Conservation (phyloP, 768 basidiomycete genomes). For the Amylocystis lapponica region DNA sequence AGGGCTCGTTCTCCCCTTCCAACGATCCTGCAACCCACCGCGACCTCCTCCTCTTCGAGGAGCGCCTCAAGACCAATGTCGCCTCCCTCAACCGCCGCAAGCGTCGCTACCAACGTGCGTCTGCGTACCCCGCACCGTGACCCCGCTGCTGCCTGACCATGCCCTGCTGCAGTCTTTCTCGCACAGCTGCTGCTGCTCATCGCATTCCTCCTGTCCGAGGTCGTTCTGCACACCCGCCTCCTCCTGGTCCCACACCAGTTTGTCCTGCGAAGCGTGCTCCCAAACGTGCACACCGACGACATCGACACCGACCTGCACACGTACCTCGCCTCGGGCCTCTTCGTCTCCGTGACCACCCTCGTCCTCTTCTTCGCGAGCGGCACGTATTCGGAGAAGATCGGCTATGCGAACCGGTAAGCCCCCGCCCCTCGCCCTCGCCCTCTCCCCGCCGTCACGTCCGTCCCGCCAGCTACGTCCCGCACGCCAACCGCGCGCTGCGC, state of each 20-base stretch:
- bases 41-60: conserved; percentile 90
- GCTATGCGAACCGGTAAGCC: conserved; percentile 91
- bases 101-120: conserved; percentile 75
- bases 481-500: conserved; percentile 87
- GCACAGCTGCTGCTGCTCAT: conserved; percentile 62
- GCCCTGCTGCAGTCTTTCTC: conserved; percentile 61
- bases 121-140: conserved; percentile 2
- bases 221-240: conserved; percentile 64
- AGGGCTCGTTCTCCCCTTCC: conserved; percentile 48
- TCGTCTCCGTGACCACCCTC: conserved; percentile 86
- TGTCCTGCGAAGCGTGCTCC: conserved; percentile 44
- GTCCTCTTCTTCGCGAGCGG: conserved; percentile 95
- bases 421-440: conserved; percentile 3
- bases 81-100: conserved; percentile 75
- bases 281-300: conserved; percentile 42
- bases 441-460: conserved; percentile 2
- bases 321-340: conserved; percentile 75
- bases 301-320: conserved; percentile 49
- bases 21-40: conserved; percentile 77
- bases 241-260: conserved; percentile 57
- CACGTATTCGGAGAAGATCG: conserved; percentile 94
- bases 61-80: conserved; percentile 92
- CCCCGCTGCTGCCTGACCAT: background rate
- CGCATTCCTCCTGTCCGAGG: conserved; percentile 67
- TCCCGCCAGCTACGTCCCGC: conserved; percentile 80